Percentiles rank a stretch among this genome's conserved stretches.
These are phyloP conservation scores for Oryza glumipatula DNA, from an alignment of 176 grass and related monocot genomes.

Conservation along the genomic window DNA sequence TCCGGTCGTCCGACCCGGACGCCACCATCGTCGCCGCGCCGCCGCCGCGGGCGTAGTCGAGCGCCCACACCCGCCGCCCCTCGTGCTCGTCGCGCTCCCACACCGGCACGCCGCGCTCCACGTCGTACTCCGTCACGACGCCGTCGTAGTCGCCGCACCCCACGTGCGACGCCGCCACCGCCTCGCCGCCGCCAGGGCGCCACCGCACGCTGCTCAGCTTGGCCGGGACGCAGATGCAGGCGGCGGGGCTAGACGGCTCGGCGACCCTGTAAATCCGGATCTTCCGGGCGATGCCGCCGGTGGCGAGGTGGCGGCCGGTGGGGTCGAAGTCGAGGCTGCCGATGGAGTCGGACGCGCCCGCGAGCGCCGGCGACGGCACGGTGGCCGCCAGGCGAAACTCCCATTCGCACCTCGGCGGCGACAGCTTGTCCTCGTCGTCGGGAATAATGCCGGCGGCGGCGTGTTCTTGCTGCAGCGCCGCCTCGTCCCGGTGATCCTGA, in stretches of 20 bases:
- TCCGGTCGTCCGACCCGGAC: constrained; percentile 87
- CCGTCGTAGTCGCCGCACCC: constrained; percentile 92
- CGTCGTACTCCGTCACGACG: constrained; percentile 92
- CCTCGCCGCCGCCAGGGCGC: constrained; percentile 15
- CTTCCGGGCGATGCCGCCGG: constrained; percentile 87
- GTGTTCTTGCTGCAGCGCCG: background rate
- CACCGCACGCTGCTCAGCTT: constrained; percentile 98
- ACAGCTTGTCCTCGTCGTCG: constrained; percentile 29
- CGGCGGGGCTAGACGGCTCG: constrained; percentile 13
- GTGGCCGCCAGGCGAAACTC: constrained; percentile 68
- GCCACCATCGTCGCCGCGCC: constrained; percentile 44
- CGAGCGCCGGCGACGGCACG: constrained; percentile 59
- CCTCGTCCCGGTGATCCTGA: background rate
- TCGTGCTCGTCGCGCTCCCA: constrained; percentile 91
- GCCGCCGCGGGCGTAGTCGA: constrained; percentile 63
- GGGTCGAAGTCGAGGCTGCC: constrained; percentile 79
- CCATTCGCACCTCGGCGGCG: constrained; percentile 61
- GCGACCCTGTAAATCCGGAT: constrained; percentile 66
- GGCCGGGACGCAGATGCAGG: constrained; percentile 85
- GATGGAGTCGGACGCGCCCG: constrained; percentile 63
- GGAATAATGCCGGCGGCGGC: background rate
- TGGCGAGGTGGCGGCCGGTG: constrained; percentile 67
- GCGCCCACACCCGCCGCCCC: constrained; percentile 78
- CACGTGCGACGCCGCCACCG: constrained; percentile 22
- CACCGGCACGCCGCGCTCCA: constrained; percentile 52